A percentile compares a stretch with the other conserved stretches of the same genome.
These are phyloP conservation scores for Cladosporium sp. DNA, from an alignment of 2,329 filamentous ascomycete genomes.

Conservation along the genomic window DNA sequence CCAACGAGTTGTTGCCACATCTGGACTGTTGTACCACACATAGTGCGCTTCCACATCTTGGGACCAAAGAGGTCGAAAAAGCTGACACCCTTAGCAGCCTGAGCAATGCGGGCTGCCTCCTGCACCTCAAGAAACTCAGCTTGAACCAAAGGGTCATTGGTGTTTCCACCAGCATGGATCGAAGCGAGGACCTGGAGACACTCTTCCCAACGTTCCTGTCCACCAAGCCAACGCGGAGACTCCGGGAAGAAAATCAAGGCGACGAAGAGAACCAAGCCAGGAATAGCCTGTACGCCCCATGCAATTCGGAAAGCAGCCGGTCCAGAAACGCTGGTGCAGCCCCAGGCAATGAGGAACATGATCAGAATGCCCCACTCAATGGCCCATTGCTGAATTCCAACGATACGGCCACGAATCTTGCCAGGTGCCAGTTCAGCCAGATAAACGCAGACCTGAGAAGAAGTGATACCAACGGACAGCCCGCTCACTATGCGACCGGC, in stretches of 20 bases:
- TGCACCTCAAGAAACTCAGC: conserved; percentile 45
- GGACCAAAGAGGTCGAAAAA: conserved; percentile 41
- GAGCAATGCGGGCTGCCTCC: conserved; percentile 35
- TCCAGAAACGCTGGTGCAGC: conserved; percentile 51
- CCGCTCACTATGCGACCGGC: conserved; percentile 65
- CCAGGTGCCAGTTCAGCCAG: conserved; percentile 59
- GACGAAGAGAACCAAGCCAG: conserved; percentile 34
- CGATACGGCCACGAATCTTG: conserved; percentile 55
- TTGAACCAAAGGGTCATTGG: conserved; percentile 41
- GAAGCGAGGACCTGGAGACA: conserved; percentile 37
- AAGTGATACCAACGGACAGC: conserved; percentile 66
- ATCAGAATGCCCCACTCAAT: conserved; percentile 62
- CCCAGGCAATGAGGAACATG: conserved; percentile 63
- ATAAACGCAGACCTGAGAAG: conserved; percentile 61
- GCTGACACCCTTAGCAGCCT: conserved; percentile 35
- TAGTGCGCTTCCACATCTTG: conserved; percentile 54
- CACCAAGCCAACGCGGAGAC: conserved; percentile 43
- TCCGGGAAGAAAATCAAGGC: conserved; percentile 41
- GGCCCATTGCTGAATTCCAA: conserved; percentile 67
- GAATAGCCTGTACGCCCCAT: conserved; percentile 40
- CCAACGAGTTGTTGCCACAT: conserved; percentile 51
- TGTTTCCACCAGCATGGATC: conserved; percentile 36
- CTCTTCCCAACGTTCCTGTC: conserved; percentile 43
- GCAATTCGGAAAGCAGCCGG: conserved; percentile 47
- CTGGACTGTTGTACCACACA: conserved; percentile 53